phyloP scores from a whole-genome alignment of 169 alveolate species.

The Haemoproteus tartakovskyi region DNA sequence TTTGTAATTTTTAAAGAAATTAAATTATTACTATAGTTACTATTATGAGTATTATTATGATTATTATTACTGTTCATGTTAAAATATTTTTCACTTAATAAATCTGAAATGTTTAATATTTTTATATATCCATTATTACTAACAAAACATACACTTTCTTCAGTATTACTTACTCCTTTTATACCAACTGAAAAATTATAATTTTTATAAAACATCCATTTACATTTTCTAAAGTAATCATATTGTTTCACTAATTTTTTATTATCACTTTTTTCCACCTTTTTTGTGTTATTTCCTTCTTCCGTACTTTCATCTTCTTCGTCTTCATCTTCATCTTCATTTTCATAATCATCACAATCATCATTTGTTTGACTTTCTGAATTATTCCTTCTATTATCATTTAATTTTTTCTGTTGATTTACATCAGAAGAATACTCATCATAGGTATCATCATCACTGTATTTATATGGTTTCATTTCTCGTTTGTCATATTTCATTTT shows the following conservation, averaged over 20 bases:
- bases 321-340: not conserved
- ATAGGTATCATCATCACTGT: too few species aligned
- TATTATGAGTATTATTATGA: too few species aligned
- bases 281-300: not conserved
- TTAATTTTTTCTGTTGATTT: too few species aligned
- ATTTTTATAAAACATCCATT: conserved; percentile 12
- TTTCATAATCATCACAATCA: not conserved
- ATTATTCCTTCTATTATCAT: not conserved
- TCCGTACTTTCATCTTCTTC: not conserved
- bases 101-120: conserved; percentile 4
- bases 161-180: conserved; percentile 12
- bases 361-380: not conserved
- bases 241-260: not conserved
- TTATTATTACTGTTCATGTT: too few species aligned
- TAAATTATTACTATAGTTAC: conserved; percentile 19
- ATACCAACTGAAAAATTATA: conserved; percentile 9
- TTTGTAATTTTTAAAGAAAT: conserved; percentile 42
- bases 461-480: too few species aligned
- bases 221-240: conserved; percentile 15
- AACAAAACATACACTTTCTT: conserved; percentile 7
- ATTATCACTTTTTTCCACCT: not conserved
- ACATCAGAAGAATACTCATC: too few species aligned
- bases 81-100: conserved; percentile 10
- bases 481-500: too few species aligned
- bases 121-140: conserved; percentile 47